A percentile compares a stretch with the other conserved stretches of the same genome.
phyloP scores from a whole-genome alignment of 164 flowering plant species.

The Nymphaea thermarum region DNA sequence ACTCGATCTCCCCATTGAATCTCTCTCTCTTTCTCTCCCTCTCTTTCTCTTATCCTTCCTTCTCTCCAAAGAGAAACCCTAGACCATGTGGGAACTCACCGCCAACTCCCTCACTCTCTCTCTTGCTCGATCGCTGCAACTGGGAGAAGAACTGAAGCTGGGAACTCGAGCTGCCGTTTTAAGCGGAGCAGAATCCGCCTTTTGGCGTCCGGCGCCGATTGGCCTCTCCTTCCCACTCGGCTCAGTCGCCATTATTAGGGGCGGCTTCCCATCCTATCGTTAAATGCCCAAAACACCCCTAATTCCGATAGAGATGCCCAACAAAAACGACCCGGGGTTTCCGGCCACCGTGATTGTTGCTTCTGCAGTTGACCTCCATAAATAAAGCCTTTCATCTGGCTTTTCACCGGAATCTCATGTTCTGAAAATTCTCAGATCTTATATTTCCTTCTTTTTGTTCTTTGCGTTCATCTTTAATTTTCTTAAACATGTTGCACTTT shows the following conservation, averaged over 20 bases:
- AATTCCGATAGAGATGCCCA: neutral
- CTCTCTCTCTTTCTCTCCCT: conserved; percentile 2
- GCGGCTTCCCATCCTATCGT: neutral
- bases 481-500: no score
- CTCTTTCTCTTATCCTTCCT: neutral
- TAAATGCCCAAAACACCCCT: neutral
- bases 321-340: no score
- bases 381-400: no score
- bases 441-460: no score
- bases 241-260: neutral
- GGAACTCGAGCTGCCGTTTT: neutral
- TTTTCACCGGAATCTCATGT: no score
- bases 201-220: neutral
- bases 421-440: no score
- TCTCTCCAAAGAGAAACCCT: neutral
- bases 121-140: neutral
- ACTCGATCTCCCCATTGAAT: conserved; percentile 36
- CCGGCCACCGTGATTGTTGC: no score
- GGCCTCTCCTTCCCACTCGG: neutral
- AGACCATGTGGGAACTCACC: neutral
- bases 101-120: neutral
- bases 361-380: no score
- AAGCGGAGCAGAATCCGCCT: neutral
- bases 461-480: no score
- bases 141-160: no score